Percentiles rank a stretch among this genome's conserved stretches.
These are phyloP conservation scores for Erucastrum elatum DNA, from an alignment of 345 rosid genomes.

Conservation along the genomic window DNA sequence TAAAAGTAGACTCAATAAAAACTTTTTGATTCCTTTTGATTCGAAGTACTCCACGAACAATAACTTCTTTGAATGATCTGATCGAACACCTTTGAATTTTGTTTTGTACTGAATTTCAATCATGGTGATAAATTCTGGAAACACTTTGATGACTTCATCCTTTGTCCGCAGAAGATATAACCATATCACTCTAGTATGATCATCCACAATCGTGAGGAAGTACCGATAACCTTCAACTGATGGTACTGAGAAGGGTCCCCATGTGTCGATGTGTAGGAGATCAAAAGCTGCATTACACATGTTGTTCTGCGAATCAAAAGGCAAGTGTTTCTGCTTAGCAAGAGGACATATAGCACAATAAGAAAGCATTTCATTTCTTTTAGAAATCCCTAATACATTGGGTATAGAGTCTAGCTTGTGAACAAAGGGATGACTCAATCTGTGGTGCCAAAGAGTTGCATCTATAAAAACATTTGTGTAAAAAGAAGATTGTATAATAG, in stretches of 20 bases:
- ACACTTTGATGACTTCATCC: neutral
- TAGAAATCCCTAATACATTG: neutral
- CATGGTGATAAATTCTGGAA: neutral
- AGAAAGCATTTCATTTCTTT: neutral
- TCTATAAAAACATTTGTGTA: neutral
- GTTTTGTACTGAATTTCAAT: neutral
- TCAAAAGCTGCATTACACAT: neutral
- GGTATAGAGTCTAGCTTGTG: neutral
- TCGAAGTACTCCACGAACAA: neutral
- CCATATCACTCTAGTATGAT: neutral
- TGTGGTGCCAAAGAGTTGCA: neutral
- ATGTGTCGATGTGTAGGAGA: neutral
- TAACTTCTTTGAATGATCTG: neutral
- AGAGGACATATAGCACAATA: neutral
- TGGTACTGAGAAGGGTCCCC: neutral
- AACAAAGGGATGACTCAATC: neutral
- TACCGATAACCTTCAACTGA: neutral
- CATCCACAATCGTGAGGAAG: neutral
- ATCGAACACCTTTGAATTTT: neutral
- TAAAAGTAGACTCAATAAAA: no score
- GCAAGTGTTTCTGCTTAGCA: neutral
- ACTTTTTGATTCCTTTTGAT: neutral
- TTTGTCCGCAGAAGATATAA: neutral
- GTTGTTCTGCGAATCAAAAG: neutral
- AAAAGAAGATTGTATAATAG: no score